Base-by-base conservation (phyloP, 2,329 filamentous ascomycete species). In the Leptographium procerum region DNA sequence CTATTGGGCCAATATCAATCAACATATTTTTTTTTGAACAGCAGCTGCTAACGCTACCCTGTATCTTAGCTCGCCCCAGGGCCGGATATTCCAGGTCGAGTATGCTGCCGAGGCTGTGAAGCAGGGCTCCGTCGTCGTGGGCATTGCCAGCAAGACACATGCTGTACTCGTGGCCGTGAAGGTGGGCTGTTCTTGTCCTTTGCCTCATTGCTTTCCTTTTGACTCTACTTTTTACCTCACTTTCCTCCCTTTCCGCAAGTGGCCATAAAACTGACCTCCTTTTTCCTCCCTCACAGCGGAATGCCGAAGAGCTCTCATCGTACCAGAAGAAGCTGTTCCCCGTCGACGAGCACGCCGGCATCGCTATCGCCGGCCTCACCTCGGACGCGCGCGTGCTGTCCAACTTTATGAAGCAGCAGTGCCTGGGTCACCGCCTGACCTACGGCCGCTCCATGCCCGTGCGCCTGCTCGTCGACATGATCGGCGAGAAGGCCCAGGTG, bases 351-450 rank as follows among this genome's bases (percentile, higher is more conserved):
- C 94, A 99, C 75, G 87, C 94, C 67, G 94, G 91, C 66, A 86
- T 99, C 69, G 91, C 92, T 68, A 95, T 99, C 68, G 94, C 94
- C 65, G 94, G 94, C 67, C 89, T 99, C 62, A 94, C 94, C 65
- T 96, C 92, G 60, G 94, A 99, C 75, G 94, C 92, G 70, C 94
- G 94, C 69, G 94, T 99, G 67, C 91, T 99, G 67, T 96, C 91
- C 80, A 99, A 99, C 84, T 99, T 96, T 80, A 97, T 99, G 92
- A 97, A 96, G 80, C 91, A 96, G 77, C 94, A 97, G 77, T 95
- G 90, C 63, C 89, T 99, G 69, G 88, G 89, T 69, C 92, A 94
- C 68, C 91, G 92, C 73, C 86, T 99, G 67, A 96, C 91, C 59
- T 97, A 96, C 78, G 92, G 89, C 75, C 91, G 94, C 65, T 85